These are phyloP conservation scores for Calonectria hongkongensis DNA, from an alignment of 2,329 filamentous ascomycete genomes.

Conservation along the genomic window DNA sequence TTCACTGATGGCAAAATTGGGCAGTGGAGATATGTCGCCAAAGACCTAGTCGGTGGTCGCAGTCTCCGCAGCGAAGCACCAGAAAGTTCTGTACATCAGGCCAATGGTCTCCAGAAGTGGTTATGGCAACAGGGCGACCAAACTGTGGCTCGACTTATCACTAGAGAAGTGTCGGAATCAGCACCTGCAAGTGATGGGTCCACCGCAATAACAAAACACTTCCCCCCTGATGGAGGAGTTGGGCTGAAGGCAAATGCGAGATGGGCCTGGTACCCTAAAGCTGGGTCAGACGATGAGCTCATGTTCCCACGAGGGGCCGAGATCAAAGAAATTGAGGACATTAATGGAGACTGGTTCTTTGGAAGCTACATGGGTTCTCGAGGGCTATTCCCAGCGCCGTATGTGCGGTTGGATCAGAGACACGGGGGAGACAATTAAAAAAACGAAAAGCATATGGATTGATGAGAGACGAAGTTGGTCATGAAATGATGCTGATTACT, in stretches of 20 bases:
- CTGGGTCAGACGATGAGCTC: slow-evolving; percentile 82
- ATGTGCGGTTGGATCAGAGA: slow-evolving; percentile 74
- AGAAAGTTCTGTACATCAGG: slow-evolving; percentile 57
- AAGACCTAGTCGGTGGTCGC: slow-evolving; percentile 86
- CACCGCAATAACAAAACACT: slow-evolving; percentile 60
- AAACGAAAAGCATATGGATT: slow-evolving; percentile 19
- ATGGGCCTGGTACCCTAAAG: slow-evolving; percentile 87
- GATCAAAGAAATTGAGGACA: slow-evolving; percentile 87
- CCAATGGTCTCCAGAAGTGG: slow-evolving; percentile 68
- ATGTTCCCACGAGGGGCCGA: slow-evolving; percentile 89
- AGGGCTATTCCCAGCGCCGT: slow-evolving; percentile 87
- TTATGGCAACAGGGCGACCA: slow-evolving; percentile 68
- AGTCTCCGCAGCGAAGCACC: slow-evolving; percentile 78
- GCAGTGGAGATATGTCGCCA: slow-evolving; percentile 79
- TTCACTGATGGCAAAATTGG: slow-evolving; percentile 83
- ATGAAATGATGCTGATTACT: slow-evolving; percentile 12
- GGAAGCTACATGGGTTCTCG: slow-evolving; percentile 88
- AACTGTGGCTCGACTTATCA: slow-evolving; percentile 68
- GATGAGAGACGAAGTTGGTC: slow-evolving; percentile 21
- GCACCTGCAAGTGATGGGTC: slow-evolving; percentile 60
- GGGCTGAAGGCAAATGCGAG: slow-evolving; percentile 78
- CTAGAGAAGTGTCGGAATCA: slow-evolving; percentile 69
- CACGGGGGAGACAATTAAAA: slow-evolving; percentile 30
- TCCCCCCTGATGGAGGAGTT: slow-evolving; percentile 85
- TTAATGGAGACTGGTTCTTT: slow-evolving; percentile 94